Percentiles rank a stretch among this genome's conserved stretches.
Evolutionary conservation across 345 rosid genomes (phyloP).

Genomic region (thale cress (Arabidopsis thaliana)): TAIR10.1 NC_003076.8:18016501-18017000

Average conservation of each 20-base stretch:
- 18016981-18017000: conserved; percentile 57
- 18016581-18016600: conserved; percentile 46
- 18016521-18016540: conserved; percentile 77
- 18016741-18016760: conserved; percentile 77
- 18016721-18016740: conserved; percentile 86
- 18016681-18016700: conserved; percentile 40
- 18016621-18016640: conserved; percentile 37
- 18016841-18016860: conserved; percentile 63
- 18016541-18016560: conserved; percentile 77
- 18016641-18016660: conserved; percentile 32
- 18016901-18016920: conserved; percentile 62
- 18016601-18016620: conserved; percentile 40
- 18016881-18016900: conserved; percentile 52
- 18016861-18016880: conserved; percentile 74
- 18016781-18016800: conserved; percentile 60
- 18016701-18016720: conserved; percentile 63
- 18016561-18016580: conserved; percentile 71
- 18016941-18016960: conserved; percentile 54
- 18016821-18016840: conserved; percentile 50
- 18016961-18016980: conserved; percentile 76
- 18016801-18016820: conserved; percentile 70
- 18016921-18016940: conserved; percentile 54
- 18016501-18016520: conserved; percentile 40
- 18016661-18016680: conserved; percentile 39
- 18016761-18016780: conserved; percentile 35